Evolutionary conservation across 2,329 filamentous ascomycete species (phyloP).

Genomic region (Fusarium sp.): DNA sequence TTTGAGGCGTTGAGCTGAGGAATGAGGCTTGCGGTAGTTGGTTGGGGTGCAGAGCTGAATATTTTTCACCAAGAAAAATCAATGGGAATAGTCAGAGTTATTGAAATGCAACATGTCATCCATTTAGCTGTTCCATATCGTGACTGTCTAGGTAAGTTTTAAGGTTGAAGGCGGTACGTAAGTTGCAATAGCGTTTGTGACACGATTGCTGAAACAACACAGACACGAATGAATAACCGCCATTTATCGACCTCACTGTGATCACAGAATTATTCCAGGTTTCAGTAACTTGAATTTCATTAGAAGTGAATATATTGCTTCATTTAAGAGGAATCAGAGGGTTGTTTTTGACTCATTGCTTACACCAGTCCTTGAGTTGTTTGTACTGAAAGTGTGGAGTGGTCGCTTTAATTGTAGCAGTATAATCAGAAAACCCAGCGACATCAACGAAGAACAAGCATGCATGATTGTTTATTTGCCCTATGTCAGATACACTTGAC

Average conservation of each 20-base stretch:
- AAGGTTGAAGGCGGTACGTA: neutral
- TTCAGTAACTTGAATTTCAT: neutral
- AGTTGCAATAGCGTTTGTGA: neutral
- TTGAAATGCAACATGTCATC: neutral
- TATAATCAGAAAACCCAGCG: neutral
- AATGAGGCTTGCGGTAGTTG: slow-evolving; percentile 9
- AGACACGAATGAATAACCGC: neutral
- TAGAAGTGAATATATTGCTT: neutral
- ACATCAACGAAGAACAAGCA: neutral
- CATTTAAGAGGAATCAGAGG: neutral
- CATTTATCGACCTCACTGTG: neutral
- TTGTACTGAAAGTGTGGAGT: neutral
- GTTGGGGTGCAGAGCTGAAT: neutral
- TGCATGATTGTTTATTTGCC: neutral
- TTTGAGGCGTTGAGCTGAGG: slow-evolving; percentile 10
- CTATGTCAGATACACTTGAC: too few relatives aligned
- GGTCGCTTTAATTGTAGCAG: neutral
- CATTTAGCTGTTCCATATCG: neutral
- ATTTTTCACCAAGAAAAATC: neutral
- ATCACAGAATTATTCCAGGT: neutral
- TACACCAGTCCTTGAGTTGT: neutral
- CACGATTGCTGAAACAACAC: neutral
- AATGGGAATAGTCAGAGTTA: neutral
- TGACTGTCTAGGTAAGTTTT: neutral
- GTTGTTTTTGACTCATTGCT: neutral